A percentile compares a stretch with the other conserved stretches of the same genome.
These are phyloP conservation scores for Triticum aestivum DNA, from an alignment of 176 grass and related monocot species.

Conservation along the genomic window DNA sequence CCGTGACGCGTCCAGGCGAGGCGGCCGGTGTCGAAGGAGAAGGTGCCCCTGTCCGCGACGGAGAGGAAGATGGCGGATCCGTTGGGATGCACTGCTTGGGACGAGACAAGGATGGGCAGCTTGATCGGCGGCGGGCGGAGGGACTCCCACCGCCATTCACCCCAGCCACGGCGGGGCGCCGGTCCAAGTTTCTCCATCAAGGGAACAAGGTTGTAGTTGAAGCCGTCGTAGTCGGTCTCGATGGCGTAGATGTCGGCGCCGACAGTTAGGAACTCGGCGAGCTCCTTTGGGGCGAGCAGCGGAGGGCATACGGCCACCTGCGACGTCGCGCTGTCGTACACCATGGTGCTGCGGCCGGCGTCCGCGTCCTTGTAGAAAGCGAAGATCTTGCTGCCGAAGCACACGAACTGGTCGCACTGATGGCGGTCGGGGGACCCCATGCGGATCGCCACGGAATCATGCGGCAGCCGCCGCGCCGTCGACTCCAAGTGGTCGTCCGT, in stretches of 20 bases:
- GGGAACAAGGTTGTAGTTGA: not conserved
- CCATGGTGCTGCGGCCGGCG: not conserved
- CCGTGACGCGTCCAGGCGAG: not conserved
- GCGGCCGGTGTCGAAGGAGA: not conserved
- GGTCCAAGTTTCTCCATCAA: not conserved
- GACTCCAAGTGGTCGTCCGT: not conserved
- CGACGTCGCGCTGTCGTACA: not conserved
- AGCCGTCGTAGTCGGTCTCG: not conserved
- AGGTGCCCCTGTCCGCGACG: not conserved
- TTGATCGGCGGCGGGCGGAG: not conserved
- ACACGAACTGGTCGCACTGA: not conserved
- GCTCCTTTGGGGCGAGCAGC: not conserved
- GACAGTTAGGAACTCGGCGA: not conserved
- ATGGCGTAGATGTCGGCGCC: not conserved
- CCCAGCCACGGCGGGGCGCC: not conserved
- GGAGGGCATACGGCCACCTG: not conserved
- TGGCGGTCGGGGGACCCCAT: not conserved
- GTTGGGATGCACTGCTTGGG: not conserved
- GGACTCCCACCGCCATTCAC: not conserved
- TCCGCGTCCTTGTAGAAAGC: not conserved
- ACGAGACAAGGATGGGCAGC: not conserved
- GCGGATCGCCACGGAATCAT: not conserved
- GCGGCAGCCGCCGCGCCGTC: not conserved
- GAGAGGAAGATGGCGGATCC: conserved; percentile 2
- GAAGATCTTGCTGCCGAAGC: not conserved